Evolutionary conservation across 1,284 basidiomycete species (phyloP), one percentile per base, ranked within the genome.

Genomic region (Sporisorium sorghi): DNA sequence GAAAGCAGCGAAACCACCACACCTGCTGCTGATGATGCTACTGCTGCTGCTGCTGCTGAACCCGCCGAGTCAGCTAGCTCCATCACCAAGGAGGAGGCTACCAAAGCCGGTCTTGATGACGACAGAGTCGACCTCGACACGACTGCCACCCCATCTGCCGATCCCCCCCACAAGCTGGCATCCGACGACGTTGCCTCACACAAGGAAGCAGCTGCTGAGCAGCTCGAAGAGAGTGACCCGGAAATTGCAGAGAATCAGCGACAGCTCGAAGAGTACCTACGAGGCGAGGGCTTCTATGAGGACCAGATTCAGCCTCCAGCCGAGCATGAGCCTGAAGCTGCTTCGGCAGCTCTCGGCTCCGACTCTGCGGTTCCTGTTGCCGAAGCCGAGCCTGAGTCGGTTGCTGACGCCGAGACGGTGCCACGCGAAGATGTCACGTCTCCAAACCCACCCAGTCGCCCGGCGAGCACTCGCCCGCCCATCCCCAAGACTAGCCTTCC

Each of bases 381-480:
- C 17, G 58, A 50, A 26, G 43, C 12, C 1, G 59, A 59, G 21
- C n/a, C n/a, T 4, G 28, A 46, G 15, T 15, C 32, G 10, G 3
- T 28, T 21, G 46, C 32, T 14, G 42, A 49, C 4, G 52, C 14
- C 15, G 50, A 44, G 23, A 19, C 30, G 2, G 58, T 44, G 39
- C 53, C 54, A 9, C 63, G 55, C 39, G 48, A 58, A 28, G 56
- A 62, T 10, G 42, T 58, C 23, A 39, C 51, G 1, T 65, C 62
- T 17, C 62, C 62, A 0, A 65, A 73, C 46, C 73, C 76, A 17
- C 72, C 76, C 23, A 76, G 76, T 37, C 60, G 73, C 6, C 69
- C 77, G 10, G 54, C 76, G 12, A 79, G 77, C 53, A 68, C 74
- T 37, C 58, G 78, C 30, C 78, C 78, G 15, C 78, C 78, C 15